phyloP scores from a whole-genome alignment of 73 alveolate species.

The Stentor roeselii region DNA sequence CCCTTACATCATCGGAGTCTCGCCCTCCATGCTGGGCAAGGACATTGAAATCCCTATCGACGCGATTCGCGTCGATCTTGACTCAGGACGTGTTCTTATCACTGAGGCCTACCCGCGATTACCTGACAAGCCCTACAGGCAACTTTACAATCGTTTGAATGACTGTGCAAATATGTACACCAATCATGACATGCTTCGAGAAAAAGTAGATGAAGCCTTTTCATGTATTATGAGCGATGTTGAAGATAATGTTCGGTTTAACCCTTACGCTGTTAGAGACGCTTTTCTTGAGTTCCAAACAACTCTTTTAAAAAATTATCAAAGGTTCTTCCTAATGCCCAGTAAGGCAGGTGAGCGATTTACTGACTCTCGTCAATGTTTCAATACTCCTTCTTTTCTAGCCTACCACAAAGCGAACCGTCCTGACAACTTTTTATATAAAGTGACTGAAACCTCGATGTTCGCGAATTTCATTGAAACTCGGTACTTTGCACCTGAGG shows the following conservation, averaged over 20 bases:
- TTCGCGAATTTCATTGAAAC: slow-evolving; percentile 62
- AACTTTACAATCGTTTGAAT: slow-evolving; percentile 31
- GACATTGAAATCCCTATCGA: slow-evolving; percentile 62
- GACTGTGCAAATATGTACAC: slow-evolving; percentile 25
- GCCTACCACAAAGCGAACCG: slow-evolving; percentile 46
- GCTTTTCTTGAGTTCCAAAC: slow-evolving; percentile 61
- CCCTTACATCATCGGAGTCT: slow-evolving; percentile 59
- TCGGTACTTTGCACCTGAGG: slow-evolving; percentile 10
- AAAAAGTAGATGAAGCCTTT: slow-evolving; percentile 50
- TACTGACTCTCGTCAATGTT: slow-evolving; percentile 60
- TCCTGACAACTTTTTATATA: slow-evolving; percentile 38
- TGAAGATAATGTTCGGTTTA: slow-evolving; percentile 28
- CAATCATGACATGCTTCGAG: slow-evolving; percentile 29
- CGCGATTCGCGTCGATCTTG: slow-evolving; percentile 53
- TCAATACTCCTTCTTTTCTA: slow-evolving; percentile 47
- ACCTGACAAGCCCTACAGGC: slow-evolving; percentile 51
- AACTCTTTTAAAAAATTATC: slow-evolving; percentile 45
- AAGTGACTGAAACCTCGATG: slow-evolving; percentile 59
- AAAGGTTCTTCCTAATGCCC: slow-evolving; percentile 56
- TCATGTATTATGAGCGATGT: slow-evolving; percentile 15
- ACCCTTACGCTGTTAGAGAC: slow-evolving; percentile 56
- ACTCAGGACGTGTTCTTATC: slow-evolving; percentile 34
- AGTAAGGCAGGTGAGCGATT: slow-evolving; percentile 43
- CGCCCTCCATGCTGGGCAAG: slow-evolving; percentile 28
- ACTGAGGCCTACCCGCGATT: slow-evolving; percentile 58